A percentile compares a stretch with the other conserved stretches of the same genome.
Conservation (phyloP, 805 yeast species). For the Lipomyces orientalis region DNA sequence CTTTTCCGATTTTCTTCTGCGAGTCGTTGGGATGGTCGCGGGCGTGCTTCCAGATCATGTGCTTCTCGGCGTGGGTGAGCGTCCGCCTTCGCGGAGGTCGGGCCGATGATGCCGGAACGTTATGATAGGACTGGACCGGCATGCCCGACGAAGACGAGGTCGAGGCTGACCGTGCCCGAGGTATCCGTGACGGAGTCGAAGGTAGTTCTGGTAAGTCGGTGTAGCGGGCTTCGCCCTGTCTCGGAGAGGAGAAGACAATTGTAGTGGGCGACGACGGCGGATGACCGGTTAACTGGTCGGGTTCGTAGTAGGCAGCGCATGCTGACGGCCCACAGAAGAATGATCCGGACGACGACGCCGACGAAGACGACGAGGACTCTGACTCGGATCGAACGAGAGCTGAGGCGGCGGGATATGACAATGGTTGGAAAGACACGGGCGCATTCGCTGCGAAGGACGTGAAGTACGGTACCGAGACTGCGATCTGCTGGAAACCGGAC, state of each 20-base stretch:
- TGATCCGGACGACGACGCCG: not conserved
- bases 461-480: conserved; percentile 1
- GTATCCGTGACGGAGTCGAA: not conserved
- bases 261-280: conserved; percentile 9
- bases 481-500: not conserved
- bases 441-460: not conserved
- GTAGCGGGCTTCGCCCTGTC: not conserved
- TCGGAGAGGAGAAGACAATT: conserved; percentile 1
- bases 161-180: conserved; percentile 3
- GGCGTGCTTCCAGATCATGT: conserved; percentile 31
- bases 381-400: not conserved
- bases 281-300: not conserved
- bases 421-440: not conserved
- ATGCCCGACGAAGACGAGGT: conserved; percentile 5
- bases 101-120: not conserved
- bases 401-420: not conserved
- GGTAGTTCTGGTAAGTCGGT: not conserved
- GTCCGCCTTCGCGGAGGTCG: conserved; percentile 30
- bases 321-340: not conserved
- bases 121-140: not conserved
- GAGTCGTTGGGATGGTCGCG: conserved; percentile 36
- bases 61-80: conserved; percentile 34
- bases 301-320: not conserved
- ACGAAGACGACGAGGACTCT: not conserved
- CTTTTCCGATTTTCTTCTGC: conserved; percentile 37